phyloP scores from a whole-genome alignment of 179 eudicot genomes.

The Silene noctiflora region DNA sequence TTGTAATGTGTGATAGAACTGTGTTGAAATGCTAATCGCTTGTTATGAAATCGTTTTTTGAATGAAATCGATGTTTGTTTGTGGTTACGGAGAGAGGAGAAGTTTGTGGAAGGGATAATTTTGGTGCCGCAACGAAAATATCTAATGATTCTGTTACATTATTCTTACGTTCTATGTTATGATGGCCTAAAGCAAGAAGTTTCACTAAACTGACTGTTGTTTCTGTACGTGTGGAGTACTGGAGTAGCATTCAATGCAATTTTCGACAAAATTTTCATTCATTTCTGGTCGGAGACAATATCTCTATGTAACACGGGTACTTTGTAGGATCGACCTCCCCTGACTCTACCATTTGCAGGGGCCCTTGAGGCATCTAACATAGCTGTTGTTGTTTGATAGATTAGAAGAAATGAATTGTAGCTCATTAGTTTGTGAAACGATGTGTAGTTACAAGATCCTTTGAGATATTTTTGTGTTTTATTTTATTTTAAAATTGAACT shows the following conservation, averaged over 20 bases:
- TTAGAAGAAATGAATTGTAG: neutral
- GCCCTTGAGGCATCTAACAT: neutral
- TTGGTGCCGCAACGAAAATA: neutral
- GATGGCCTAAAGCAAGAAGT: too few relatives aligned
- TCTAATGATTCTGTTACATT: too few relatives aligned
- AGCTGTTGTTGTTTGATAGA: neutral
- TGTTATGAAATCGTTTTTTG: neutral
- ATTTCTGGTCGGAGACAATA: too few relatives aligned
- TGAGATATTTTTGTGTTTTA: neutral
- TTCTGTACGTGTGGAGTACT: too few relatives aligned
- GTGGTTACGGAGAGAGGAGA: constrained; percentile 1
- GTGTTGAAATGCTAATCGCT: neutral
- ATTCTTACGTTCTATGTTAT: too few relatives aligned
- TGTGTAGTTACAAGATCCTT: neutral
- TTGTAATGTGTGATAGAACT: neutral
- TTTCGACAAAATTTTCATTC: too few relatives aligned
- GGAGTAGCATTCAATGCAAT: too few relatives aligned
- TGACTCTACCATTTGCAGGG: neutral
- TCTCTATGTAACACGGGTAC: too few relatives aligned
- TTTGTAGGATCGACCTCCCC: too few relatives aligned
- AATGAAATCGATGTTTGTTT: neutral
- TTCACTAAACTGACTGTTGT: too few relatives aligned
- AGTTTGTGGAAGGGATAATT: neutral
- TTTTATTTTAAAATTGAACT: neutral
- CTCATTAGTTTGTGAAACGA: neutral